Evolutionary conservation across 257 asterid genomes (phyloP), one percentile per base, ranked within the genome.

Genomic region (Capsicum pubescens): DNA sequence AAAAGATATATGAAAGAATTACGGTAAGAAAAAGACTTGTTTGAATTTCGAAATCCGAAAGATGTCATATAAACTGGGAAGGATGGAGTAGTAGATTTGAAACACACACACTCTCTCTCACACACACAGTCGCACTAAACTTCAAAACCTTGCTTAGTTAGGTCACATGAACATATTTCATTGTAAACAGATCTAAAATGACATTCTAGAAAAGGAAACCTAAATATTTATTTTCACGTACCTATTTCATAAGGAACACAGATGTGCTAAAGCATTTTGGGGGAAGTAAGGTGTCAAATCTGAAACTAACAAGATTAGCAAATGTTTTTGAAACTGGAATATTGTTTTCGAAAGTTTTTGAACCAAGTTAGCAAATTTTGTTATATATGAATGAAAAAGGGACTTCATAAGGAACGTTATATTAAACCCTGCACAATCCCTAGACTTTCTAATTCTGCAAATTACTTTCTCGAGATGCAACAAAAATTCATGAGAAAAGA

Each of bases 101-200:
- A 69, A 69, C 78, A 39, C 32, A 16, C 10, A 48, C 14, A 19
- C 66, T 8, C 21, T 7, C 66, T n/a, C 63, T 58, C 21, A 7
- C 32, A 26, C 16, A 4, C 60, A 21, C 0, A 0, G 44, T 39
- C 44, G 44, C 60, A 46, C 16, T 4, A 39, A 21, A 74, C 80
- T 74, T 74, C 55, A 71, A 46, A 69, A 46, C 59, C 60, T 72
- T 72, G 59, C 44, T 72, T 72, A 48, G 42, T 72, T 72, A 48
- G 80, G 80, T 72, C 39, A 48, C 39, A 5, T 72, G 59, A 72
- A 74, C 80, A 48, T 52, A 76, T 52, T 52, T 52, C 48, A 76
- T 26, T 52, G 48, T 52, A 21, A 76, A 52, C 26, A 52, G 63
- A 76, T 76, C 63, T 52, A 76, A 70, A 44, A 21, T 76, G 81